A percentile compares a stretch with the other conserved stretches of the same genome.
Evolutionary conservation across 768 basidiomycete species (phyloP).

Genomic region (Russula sp.): DNA sequence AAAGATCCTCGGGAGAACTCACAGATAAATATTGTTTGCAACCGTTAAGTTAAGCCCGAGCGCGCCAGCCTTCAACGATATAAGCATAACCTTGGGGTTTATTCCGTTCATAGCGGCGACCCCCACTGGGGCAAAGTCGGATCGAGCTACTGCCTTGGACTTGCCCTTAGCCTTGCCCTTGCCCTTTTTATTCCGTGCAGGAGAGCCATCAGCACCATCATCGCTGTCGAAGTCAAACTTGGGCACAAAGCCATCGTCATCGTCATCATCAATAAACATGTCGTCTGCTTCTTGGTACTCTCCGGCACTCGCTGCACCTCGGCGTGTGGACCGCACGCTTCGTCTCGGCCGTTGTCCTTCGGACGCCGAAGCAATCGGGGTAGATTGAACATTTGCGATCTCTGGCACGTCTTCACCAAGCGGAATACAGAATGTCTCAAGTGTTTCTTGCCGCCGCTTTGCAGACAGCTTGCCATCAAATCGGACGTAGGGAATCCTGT

Average conservation of each 20-base stretch:
- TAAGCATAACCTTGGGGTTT: constrained; percentile 79
- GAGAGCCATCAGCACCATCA: constrained; percentile 5
- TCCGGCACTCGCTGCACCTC: background rate
- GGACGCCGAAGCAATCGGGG: constrained; percentile 17
- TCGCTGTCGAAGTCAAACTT: constrained; percentile 32
- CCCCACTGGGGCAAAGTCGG: background rate
- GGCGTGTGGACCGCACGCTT: constrained; percentile 9
- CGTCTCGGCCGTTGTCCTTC: constrained; percentile 27
- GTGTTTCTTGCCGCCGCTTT: constrained; percentile 69
- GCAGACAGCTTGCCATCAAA: constrained; percentile 90
- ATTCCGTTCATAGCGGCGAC: constrained; percentile 31
- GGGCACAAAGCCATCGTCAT: constrained; percentile 39
- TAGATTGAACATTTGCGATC: constrained; percentile 18
- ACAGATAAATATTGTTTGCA: constrained; percentile 85
- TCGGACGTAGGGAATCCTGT: constrained; percentile 69
- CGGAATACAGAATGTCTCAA: constrained; percentile 71
- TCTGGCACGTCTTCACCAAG: constrained; percentile 39
- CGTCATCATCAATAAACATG: constrained; percentile 27
- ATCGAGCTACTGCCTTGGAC: constrained; percentile 30
- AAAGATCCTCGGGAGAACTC: constrained; percentile 34
- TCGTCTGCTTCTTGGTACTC: constrained; percentile 20
- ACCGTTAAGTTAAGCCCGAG: constrained; percentile 86
- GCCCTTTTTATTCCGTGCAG: constrained; percentile 30
- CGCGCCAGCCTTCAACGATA: constrained; percentile 81
- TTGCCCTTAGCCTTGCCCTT: constrained; percentile 30